These are phyloP conservation scores for Opeltia flavorubescens DNA, from an alignment of 495 filamentous ascomycete genomes.

Conservation along the genomic window DNA sequence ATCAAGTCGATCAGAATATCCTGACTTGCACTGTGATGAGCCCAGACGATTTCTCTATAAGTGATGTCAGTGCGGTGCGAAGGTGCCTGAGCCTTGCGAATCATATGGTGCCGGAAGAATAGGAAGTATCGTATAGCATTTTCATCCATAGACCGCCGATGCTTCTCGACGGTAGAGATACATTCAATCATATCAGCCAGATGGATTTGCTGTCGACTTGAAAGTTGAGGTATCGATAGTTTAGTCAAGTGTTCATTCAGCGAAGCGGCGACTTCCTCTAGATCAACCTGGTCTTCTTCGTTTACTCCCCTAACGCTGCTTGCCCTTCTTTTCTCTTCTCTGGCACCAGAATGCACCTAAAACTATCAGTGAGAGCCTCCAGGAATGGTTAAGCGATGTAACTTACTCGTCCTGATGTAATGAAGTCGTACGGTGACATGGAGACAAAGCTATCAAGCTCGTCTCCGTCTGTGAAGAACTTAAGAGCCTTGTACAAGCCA, in stretches of 20 bases:
- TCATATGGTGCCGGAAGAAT: conserved; percentile 73
- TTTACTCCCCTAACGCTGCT: no score
- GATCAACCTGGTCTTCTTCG: conserved; percentile 48
- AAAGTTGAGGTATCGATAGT: conserved; percentile 66
- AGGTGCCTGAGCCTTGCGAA: conserved; percentile 48
- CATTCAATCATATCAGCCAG: conserved; percentile 82
- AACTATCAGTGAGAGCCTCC: no score
- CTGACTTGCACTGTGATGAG: conserved; percentile 80
- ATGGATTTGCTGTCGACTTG: conserved; percentile 78
- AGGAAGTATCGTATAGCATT: conserved; percentile 84
- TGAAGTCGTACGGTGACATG: conserved; percentile 60
- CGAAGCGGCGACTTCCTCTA: conserved; percentile 53
- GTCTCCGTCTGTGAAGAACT: conserved; percentile 75
- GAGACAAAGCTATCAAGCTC: conserved; percentile 66
- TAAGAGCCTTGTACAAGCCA: conserved; percentile 62
- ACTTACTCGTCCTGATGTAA: conserved; percentile 34
- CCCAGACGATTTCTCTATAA: conserved; percentile 93
- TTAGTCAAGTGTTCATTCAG: conserved; percentile 69
- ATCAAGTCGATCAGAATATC: conserved; percentile 86
- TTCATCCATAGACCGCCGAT: conserved; percentile 81
- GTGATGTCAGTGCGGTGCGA: conserved; percentile 54
- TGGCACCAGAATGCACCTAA: conserved; percentile 24
- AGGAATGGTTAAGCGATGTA: background rate
- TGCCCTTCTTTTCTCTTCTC: conserved; percentile 38
- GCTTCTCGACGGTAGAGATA: conserved; percentile 72